Conservation (phyloP, 140 eudicot genomes). For the Erigeron philadelphicus region DNA sequence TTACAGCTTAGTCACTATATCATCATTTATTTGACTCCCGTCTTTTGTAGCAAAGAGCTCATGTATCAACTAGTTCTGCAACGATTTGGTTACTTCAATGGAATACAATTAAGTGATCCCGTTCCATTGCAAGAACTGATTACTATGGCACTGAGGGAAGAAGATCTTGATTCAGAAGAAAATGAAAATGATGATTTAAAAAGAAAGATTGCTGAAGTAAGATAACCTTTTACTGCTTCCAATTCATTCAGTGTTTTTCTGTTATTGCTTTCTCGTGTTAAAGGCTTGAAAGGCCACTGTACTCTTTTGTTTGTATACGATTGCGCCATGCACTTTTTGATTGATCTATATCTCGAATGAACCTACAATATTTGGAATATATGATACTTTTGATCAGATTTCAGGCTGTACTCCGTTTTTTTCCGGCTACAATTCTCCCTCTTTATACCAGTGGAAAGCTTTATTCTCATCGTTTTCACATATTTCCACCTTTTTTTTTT, state of each 20-base stretch:
- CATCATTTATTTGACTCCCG: slow-evolving; percentile 1
- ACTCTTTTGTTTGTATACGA: too few relatives aligned
- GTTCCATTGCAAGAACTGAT: slow-evolving; percentile 68
- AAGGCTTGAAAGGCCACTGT: too few relatives aligned
- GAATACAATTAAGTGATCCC: slow-evolving; percentile 86
- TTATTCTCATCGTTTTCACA: too few relatives aligned
- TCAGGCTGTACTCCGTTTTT: too few relatives aligned
- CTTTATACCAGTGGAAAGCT: too few relatives aligned
- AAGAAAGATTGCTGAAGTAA: slow-evolving; percentile 78
- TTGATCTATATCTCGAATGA: too few relatives aligned
- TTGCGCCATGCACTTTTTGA: too few relatives aligned
- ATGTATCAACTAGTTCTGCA: slow-evolving; percentile 96
- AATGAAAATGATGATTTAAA: slow-evolving; percentile 58
- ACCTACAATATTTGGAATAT: too few relatives aligned
- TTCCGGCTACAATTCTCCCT: too few relatives aligned
- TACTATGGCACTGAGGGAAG: slow-evolving; percentile 75
- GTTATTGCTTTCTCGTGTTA: not conserved
- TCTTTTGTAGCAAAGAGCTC: slow-evolving; percentile 81
- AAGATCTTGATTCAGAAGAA: slow-evolving; percentile 59
- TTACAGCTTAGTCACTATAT: not conserved
- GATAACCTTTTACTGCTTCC: slow-evolving; percentile 23
- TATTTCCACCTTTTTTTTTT: too few relatives aligned
- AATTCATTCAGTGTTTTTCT: slow-evolving; percentile 7
- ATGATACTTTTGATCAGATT: too few relatives aligned
- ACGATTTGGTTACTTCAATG: slow-evolving; percentile 88